Base-by-base conservation (phyloP, 805 yeast species). In the Saccharomycopsis synnaedendra region DNA sequence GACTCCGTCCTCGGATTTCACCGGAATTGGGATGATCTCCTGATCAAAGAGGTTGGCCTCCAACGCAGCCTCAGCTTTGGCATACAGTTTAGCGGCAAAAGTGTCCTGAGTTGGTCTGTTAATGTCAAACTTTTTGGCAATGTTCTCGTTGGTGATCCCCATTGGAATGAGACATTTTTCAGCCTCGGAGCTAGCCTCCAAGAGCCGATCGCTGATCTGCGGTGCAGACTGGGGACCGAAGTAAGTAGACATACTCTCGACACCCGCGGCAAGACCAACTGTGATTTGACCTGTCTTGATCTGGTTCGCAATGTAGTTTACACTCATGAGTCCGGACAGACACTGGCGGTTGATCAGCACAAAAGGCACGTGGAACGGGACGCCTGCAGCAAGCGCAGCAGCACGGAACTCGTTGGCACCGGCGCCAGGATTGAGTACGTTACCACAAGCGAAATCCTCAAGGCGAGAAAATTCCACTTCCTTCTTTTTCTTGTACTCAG, bases 351-450 rank as follows among this genome's bases (percentile, higher is more conserved):
- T 90, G 54, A 90, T 61, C 10, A 96, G 88, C 58, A 78, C 67
- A 57, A 89, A 85, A 6, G 95, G 89, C 9, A 82, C 73, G 2
- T 80, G 65, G 62, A 82, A 68, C 33, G 97, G 97, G 46, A 89
- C 74, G 36, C 96, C 97, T 7, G 97, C 94, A 27, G 89, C 93
- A 49, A 90, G 74, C 56, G 76, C 72, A 39, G 97, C 96, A 43
- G 95, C 96, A 57, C 97, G 74, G 67, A 86, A 95, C 67, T 89
- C 97, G 48, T 83, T 82, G 47, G 93, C 96, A 58, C 97, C 97
- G 29, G 97, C 94, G 44, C 95, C 96, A 43, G 78, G 75, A 68
- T 89, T 87, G 60, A 89, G 74, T 31, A 90, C 97, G 64, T 90
- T 90, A 56, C 97, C 97, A 54, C 86, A 81, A 33, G 82, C 82